Evolutionary conservation across 1,284 basidiomycete species (phyloP).

Genomic region (Tilletia walkeri): DNA sequence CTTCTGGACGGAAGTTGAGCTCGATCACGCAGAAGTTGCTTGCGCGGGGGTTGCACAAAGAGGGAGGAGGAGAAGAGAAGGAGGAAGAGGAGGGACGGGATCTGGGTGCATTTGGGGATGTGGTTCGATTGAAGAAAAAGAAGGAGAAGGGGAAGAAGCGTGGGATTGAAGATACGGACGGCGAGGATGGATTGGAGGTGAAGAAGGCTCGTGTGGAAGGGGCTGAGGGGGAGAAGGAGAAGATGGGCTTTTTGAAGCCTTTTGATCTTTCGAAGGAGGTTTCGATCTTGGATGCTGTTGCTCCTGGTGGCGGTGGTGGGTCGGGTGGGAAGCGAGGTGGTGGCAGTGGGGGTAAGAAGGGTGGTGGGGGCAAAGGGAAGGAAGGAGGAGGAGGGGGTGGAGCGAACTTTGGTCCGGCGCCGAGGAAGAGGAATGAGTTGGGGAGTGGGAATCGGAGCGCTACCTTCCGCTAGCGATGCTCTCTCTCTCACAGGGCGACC

Average conservation of each 20-base stretch:
- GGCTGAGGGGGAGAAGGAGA: neutral
- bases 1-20: slow-evolving; percentile 7
- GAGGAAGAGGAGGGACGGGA: neutral
- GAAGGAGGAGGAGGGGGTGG: neutral
- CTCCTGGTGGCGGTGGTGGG: neutral
- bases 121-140: slow-evolving; percentile 16
- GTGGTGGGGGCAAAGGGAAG: neutral
- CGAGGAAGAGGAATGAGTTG: slow-evolving; percentile 22
- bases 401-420: slow-evolving; percentile 9
- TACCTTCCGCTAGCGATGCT: slow-evolving; percentile 14
- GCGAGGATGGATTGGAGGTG: neutral
- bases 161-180: neutral
- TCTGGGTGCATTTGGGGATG: neutral
- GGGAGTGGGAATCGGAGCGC: slow-evolving; percentile 20
- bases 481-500: too few species aligned
- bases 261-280: slow-evolving; percentile 11
- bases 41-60: slow-evolving; percentile 8
- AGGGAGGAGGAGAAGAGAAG: neutral
- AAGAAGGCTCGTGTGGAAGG: neutral
- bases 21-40: slow-evolving; percentile 17
- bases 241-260: slow-evolving; percentile 8
- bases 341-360: neutral
- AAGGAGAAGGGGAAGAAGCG: slow-evolving; percentile 15
- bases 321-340: slow-evolving; percentile 5
- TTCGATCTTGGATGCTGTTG: slow-evolving; percentile 8